phyloP scores from a whole-genome alignment of 2,329 filamentous ascomycete species.

The Penicillium sp. region DNA sequence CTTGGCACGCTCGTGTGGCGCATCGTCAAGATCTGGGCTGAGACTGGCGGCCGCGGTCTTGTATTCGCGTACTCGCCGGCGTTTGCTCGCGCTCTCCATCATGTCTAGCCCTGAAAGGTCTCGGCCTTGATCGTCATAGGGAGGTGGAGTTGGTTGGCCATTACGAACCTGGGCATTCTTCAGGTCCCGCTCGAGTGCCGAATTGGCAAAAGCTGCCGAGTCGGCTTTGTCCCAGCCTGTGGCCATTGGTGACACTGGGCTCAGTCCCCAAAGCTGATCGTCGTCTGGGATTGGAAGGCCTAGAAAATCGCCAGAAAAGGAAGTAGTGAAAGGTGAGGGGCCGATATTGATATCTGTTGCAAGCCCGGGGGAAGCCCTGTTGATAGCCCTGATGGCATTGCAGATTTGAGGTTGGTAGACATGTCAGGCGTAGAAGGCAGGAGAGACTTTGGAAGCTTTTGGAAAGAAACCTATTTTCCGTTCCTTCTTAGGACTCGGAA shows the following conservation, averaged over 20 bases:
- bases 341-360: constrained; percentile 2
- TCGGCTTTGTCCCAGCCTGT: constrained; percentile 30
- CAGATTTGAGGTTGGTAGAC: constrained; percentile 8
- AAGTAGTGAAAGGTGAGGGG: constrained; percentile 13
- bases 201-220: constrained; percentile 24
- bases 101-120: constrained; percentile 21
- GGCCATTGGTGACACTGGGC: constrained; percentile 29
- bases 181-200: constrained; percentile 31
- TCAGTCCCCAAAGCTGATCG: constrained; percentile 34
- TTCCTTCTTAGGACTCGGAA: neutral
- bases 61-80: constrained; percentile 19
- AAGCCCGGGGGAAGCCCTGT: neutral
- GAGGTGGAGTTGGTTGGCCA: constrained; percentile 40
- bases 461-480: neutral
- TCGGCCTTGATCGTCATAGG: constrained; percentile 30
- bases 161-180: constrained; percentile 40
- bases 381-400: constrained; percentile 2
- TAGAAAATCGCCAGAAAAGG: constrained; percentile 31
- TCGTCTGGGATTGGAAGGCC: constrained; percentile 32
- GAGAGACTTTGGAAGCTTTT: constrained; percentile 1
- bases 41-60: constrained; percentile 17
- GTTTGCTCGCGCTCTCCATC: constrained; percentile 19
- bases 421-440: neutral
- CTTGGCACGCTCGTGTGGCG: constrained; percentile 38
- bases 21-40: constrained; percentile 25